These are phyloP conservation scores for Alternaria ventricosa DNA, from an alignment of 2,329 filamentous ascomycete genomes.

Conservation along the genomic window DNA sequence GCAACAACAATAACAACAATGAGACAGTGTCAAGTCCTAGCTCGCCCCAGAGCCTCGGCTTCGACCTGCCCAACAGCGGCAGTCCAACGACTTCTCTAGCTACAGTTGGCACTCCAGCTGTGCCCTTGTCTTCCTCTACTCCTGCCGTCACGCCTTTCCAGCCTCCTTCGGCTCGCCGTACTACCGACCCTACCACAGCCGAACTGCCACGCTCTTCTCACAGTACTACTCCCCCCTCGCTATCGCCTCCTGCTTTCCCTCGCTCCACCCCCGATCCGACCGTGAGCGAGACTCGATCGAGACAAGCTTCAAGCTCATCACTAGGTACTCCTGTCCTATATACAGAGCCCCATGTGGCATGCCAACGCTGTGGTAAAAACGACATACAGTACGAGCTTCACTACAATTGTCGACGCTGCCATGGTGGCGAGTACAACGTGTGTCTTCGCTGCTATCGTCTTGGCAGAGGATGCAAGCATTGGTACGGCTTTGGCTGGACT, in stretches of 20 bases:
- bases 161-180: constrained; percentile 36
- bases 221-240: constrained; percentile 35
- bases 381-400: constrained; percentile 87
- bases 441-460: constrained; percentile 81
- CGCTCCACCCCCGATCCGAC: constrained; percentile 42
- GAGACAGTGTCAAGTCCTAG: constrained; percentile 36
- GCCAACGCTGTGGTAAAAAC: constrained; percentile 70
- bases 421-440: constrained; percentile 75
- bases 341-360: constrained; percentile 75
- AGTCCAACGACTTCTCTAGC: constrained; percentile 39
- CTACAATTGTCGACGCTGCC: constrained; percentile 79
- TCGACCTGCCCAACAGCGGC: constrained; percentile 32
- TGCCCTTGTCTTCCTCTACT: constrained; percentile 23
- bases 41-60: constrained; percentile 36
- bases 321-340: constrained; percentile 53
- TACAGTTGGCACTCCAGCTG: constrained; percentile 28
- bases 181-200: constrained; percentile 37
- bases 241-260: constrained; percentile 30
- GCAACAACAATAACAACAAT: constrained; percentile 4
- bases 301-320: constrained; percentile 20
- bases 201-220: constrained; percentile 29
- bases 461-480: constrained; percentile 80
- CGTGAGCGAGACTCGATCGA: constrained; percentile 21
- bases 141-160: constrained; percentile 21
- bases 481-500: constrained; percentile 83